These are phyloP conservation scores for Taiwanofungus camphoratus DNA, from an alignment of 1,284 basidiomycete species.

Conservation along the genomic window DNA sequence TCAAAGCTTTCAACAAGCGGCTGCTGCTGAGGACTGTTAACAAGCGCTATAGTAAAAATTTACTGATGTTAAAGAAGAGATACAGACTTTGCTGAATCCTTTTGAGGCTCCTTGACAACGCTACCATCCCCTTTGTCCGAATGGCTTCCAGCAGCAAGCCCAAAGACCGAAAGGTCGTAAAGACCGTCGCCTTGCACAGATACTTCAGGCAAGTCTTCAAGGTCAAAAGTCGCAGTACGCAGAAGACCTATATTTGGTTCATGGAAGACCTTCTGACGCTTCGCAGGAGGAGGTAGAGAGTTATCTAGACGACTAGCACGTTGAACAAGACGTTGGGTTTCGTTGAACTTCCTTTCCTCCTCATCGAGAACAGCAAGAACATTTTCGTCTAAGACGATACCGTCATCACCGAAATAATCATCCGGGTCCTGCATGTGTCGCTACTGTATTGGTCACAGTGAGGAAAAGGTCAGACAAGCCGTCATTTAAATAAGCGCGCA, in stretches of 20 bases:
- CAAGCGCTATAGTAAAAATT: background rate
- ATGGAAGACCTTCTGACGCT: conserved; percentile 44
- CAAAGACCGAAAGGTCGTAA: conserved; percentile 10
- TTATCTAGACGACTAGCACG: conserved; percentile 16
- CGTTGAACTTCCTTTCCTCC: conserved; percentile 47
- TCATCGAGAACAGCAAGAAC: conserved; percentile 56
- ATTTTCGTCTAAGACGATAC: conserved; percentile 57
- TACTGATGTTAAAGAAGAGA: background rate
- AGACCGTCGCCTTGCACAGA: background rate
- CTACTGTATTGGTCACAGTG: conserved; percentile 4
- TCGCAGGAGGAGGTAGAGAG: conserved; percentile 32
- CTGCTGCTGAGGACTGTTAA: background rate
- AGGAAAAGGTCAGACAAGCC: conserved; percentile 3
- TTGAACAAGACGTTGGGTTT: conserved; percentile 23
- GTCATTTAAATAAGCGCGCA: background rate
- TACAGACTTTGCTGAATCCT: background rate
- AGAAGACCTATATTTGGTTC: conserved; percentile 8
- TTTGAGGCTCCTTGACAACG: background rate
- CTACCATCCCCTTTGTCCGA: background rate
- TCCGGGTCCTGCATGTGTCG: conserved; percentile 56
- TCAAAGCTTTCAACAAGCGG: no score
- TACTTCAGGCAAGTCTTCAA: conserved; percentile 40
- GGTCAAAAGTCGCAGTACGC: conserved; percentile 2
- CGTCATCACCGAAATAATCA: conserved; percentile 58
- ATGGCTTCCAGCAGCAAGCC: background rate